phyloP scores from a whole-genome alignment of 2,329 filamentous ascomycete genomes.

The Trichoderma polysporum region DNA sequence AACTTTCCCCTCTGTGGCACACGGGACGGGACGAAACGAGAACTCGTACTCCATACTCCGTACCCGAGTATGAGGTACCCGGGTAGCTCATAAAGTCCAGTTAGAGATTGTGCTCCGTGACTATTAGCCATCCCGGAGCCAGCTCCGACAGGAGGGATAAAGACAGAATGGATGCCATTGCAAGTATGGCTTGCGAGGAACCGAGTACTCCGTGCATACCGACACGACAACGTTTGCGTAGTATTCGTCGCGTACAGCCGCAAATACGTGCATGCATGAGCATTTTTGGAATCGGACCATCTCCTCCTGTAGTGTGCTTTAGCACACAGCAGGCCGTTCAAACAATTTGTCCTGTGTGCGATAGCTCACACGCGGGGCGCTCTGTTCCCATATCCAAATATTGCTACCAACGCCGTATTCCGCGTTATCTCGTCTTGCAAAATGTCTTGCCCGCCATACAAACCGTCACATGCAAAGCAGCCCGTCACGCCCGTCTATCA shows the following conservation, averaged over 20 bases:
- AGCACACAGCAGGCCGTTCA: not conserved
- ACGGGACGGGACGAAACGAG: slow-evolving; percentile 19
- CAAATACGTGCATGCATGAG: slow-evolving; percentile 6
- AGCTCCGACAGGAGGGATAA: not conserved
- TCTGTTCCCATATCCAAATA: not conserved
- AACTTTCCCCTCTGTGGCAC: slow-evolving; percentile 1
- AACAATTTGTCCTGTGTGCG: slow-evolving; percentile 1
- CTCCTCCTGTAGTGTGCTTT: not conserved
- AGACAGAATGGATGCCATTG: not conserved
- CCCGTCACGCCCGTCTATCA: not conserved
- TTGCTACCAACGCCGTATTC: not conserved
- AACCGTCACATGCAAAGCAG: not conserved
- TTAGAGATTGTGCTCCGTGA: not conserved
- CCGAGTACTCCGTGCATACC: not conserved
- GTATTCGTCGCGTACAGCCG: slow-evolving; percentile 8
- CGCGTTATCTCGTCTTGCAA: not conserved
- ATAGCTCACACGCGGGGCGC: slow-evolving; percentile 1
- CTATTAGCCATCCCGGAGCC: not conserved
- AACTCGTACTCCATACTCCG: not conserved
- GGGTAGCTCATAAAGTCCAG: not conserved
- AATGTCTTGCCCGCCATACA: not conserved
- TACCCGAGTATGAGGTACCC: not conserved
- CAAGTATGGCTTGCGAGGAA: not conserved
- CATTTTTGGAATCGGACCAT: slow-evolving; percentile 12
- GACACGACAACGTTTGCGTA: not conserved